Percentiles rank a stretch among this genome's conserved stretches.
Conservation (phyloP, 1,139 yeast species). For the Sugiyamaella japonica region DNA sequence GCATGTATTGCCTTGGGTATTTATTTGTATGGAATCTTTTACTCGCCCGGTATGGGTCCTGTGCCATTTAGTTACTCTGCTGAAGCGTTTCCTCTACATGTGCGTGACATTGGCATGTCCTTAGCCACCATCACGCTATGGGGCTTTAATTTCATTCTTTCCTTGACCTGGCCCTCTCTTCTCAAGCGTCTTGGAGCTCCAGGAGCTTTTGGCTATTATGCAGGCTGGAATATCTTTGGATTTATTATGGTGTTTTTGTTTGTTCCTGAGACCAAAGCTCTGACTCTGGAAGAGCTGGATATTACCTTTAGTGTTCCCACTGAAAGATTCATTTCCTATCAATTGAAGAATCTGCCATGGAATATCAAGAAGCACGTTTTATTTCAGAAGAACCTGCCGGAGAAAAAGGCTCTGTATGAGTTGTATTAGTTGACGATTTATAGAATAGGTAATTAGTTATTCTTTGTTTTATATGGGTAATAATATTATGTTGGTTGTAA, state of each 20-base stretch:
- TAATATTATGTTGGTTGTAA: neutral
- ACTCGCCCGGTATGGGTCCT: slow-evolving; percentile 87
- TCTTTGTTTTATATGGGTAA: neutral
- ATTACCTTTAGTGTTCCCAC: slow-evolving; percentile 43
- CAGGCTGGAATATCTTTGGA: slow-evolving; percentile 81
- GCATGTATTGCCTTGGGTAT: slow-evolving; percentile 71
- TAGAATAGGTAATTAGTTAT: neutral
- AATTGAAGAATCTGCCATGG: slow-evolving; percentile 38
- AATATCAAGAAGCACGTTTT: slow-evolving; percentile 28
- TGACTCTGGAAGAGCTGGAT: slow-evolving; percentile 62
- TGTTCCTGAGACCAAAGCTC: slow-evolving; percentile 62
- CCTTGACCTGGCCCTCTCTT: slow-evolving; percentile 81
- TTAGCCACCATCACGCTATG: slow-evolving; percentile 82
- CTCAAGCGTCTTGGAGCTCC: slow-evolving; percentile 64
- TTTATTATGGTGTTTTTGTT: slow-evolving; percentile 50
- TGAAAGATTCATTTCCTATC: slow-evolving; percentile 38
- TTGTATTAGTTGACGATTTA: slow-evolving; percentile 16
- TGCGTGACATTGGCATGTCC: slow-evolving; percentile 85
- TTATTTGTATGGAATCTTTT: slow-evolving; percentile 69
- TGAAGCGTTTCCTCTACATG: slow-evolving; percentile 80
- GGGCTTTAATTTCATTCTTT: slow-evolving; percentile 80
- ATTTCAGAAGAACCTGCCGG: slow-evolving; percentile 29
- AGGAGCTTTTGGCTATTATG: slow-evolving; percentile 89
- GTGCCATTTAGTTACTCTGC: slow-evolving; percentile 90
- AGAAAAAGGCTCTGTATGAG: slow-evolving; percentile 28